phyloP scores from a whole-genome alignment of 768 basidiomycete genomes.

The Paxillus rubicundulus region DNA sequence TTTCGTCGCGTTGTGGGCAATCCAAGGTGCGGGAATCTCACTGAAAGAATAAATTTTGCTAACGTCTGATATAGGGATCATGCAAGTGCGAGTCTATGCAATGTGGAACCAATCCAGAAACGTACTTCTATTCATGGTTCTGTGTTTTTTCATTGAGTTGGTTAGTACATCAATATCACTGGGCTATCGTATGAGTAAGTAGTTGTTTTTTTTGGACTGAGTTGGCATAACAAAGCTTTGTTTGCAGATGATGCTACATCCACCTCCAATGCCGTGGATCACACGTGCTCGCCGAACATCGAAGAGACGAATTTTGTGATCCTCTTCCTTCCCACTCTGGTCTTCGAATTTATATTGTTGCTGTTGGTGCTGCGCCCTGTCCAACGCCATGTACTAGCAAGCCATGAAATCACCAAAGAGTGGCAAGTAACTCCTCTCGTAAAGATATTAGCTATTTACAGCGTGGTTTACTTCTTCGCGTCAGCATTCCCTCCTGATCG shows the following conservation, averaged over 20 bases:
- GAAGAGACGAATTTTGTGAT: neutral
- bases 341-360: neutral
- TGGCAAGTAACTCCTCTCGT: neutral
- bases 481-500: neutral
- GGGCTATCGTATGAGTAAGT: neutral
- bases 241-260: neutral
- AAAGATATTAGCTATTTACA: neutral
- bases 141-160: neutral
- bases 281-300: neutral
- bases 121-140: neutral
- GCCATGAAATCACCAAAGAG: neutral
- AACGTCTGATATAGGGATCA: neutral
- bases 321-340: neutral
- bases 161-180: neutral
- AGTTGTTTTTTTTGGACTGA: neutral
- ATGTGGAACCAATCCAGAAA: neutral
- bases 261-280: neutral
- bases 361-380: neutral
- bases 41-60: too few relatives aligned
- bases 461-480: constrained; percentile 1
- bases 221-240: neutral
- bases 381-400: neutral
- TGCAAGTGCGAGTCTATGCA: constrained; percentile 7
- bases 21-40: neutral
- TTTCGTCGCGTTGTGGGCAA: neutral